A percentile compares a stretch with the other conserved stretches of the same genome.
Evolutionary conservation across 2,329 filamentous ascomycete species (phyloP).

Genomic region (Fusarium metavorans): DNA sequence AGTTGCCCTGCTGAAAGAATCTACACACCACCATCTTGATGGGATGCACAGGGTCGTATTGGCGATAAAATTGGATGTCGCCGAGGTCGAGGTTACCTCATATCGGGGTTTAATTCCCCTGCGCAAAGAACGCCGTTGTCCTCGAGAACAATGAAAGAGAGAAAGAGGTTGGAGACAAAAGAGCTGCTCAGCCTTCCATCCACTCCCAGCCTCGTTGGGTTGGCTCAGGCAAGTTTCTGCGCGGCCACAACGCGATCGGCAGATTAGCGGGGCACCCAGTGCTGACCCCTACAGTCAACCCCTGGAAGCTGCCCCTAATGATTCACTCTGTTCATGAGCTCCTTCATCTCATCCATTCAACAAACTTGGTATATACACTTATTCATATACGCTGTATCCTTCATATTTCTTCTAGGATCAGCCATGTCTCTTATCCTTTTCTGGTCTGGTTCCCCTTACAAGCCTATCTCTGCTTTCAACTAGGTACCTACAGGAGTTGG

Average conservation of each 20-base stretch:
- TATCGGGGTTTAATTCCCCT: constrained; percentile 19
- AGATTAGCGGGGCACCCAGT: constrained; percentile 2
- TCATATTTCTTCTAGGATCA: background rate
- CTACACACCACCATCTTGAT: constrained; percentile 58
- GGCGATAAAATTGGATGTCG: constrained; percentile 26
- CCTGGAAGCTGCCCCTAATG: background rate
- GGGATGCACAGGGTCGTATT: background rate
- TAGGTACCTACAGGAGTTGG: background rate
- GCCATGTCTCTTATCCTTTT: background rate
- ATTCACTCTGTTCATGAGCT: background rate
- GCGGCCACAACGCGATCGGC: background rate
- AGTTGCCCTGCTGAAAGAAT: constrained; percentile 64
- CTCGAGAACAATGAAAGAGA: background rate
- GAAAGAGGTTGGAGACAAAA: constrained; percentile 7
- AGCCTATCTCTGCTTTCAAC: background rate
- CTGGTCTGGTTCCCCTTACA: no score
- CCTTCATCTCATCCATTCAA: background rate
- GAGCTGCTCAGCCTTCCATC: constrained; percentile 38
- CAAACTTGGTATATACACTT: background rate
- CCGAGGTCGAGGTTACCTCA: constrained; percentile 34
- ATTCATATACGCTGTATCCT: background rate
- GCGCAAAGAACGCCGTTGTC: background rate
- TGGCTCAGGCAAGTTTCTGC: constrained; percentile 12
- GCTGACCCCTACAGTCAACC: background rate
- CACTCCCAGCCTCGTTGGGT: constrained; percentile 37